Conservation (phyloP, 78 protist species). For the Diacronema lutheri region DNA sequence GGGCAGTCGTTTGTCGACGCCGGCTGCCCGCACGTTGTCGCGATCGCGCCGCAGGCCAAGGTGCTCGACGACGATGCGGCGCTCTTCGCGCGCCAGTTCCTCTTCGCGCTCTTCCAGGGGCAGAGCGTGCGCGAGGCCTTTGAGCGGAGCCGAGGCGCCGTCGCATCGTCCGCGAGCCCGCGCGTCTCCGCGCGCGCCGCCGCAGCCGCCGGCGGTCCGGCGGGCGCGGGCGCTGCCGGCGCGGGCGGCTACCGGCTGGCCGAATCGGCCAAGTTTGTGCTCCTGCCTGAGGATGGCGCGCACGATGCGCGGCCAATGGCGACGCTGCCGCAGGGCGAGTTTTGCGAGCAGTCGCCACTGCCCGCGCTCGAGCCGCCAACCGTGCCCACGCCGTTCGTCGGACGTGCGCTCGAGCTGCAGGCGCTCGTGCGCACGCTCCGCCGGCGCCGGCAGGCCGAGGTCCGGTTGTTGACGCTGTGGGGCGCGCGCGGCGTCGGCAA, state of each 20-base stretch:
- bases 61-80: slow-evolving; percentile 9
- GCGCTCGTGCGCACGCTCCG: neutral
- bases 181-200: neutral
- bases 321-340: neutral
- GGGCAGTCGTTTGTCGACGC: neutral
- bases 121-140: neutral
- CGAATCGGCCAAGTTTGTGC: neutral
- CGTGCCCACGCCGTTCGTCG: neutral
- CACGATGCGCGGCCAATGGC: neutral
- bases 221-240: neutral
- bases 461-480: neutral
- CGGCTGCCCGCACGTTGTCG: neutral
- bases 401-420: neutral
- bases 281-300: neutral
- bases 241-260: neutral
- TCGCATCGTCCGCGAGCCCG: neutral
- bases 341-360: neutral
- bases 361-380: slow-evolving; percentile 3
- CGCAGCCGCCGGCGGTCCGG: neutral
- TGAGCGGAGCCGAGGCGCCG: neutral
- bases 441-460: neutral
- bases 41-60: neutral
- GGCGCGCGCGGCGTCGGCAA: neutral
- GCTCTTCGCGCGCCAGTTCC: neutral
- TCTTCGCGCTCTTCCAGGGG: slow-evolving; percentile 8